Conservation (phyloP, 805 yeast genomes). For the Schwanniomyces sp. region DNA sequence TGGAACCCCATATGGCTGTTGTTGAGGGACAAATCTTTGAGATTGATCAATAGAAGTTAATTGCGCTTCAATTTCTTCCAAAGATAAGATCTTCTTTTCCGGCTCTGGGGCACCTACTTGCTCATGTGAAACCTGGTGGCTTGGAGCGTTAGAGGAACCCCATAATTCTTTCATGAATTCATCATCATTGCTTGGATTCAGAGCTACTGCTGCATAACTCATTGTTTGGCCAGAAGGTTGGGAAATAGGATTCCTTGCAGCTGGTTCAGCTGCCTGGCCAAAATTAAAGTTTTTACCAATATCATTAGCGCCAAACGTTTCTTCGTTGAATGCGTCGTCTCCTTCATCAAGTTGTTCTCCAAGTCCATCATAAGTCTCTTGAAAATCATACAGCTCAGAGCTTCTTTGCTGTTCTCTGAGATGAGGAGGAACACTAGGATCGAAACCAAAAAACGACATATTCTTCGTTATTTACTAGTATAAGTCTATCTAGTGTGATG, state of each 20-base stretch:
- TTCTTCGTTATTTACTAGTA: neutral
- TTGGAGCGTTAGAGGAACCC: conserved; percentile 37
- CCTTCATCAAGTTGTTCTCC: conserved; percentile 65
- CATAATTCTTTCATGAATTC: conserved; percentile 47
- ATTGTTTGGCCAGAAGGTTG: conserved; percentile 20
- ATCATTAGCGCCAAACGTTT: conserved; percentile 65
- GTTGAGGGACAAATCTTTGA: conserved; percentile 28
- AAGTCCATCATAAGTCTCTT: conserved; percentile 78
- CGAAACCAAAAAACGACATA: conserved; percentile 72
- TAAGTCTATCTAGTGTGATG: neutral
- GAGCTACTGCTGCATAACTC: conserved; percentile 43
- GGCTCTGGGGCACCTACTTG: conserved; percentile 7
- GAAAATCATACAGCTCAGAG: conserved; percentile 62
- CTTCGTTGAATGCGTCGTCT: conserved; percentile 79
- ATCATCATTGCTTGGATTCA: conserved; percentile 36
- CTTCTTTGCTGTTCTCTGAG: conserved; percentile 12
- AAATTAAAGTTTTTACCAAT: conserved; percentile 68
- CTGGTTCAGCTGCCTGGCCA: conserved; percentile 26
- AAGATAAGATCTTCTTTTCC: conserved; percentile 57
- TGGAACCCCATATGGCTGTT: conserved; percentile 28
- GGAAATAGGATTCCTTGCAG: conserved; percentile 22
- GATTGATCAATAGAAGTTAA: conserved; percentile 48
- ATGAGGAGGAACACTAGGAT: conserved; percentile 44
- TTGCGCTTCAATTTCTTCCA: conserved; percentile 85
- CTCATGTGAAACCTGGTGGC: conserved; percentile 25